Evolutionary conservation across 108 stramenopile species (phyloP), one percentile per base, ranked within the genome.

Genomic region (Thalassiosira profunda): DNA sequence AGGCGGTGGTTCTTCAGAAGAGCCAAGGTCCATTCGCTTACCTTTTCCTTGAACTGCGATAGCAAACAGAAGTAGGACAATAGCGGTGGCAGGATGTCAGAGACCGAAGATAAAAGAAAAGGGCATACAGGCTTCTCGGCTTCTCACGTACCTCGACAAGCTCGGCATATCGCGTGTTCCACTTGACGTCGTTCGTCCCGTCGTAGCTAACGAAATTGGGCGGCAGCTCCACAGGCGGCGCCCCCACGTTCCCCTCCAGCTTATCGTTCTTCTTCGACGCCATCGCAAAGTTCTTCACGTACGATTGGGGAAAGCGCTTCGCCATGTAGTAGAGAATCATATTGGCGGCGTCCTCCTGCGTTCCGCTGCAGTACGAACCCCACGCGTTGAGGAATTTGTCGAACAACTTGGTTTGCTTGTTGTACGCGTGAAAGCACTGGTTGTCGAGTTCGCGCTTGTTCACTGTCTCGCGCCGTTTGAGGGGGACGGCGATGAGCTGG

Each of bases 131-230:
- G 24, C 1, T 7, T 45, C 3, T 52, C 30, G 10, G 33, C 51
- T 52, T 30, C n/a, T n/a, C 15, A 49, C 48, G 25, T 2, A 49
- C 38, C 60, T 46, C 20, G 60, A 61, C 1, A 26, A 61, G 60
- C 26, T 61, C 42, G n/a, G 41, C 42, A 11, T 61, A 61, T 3
- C 33, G 44, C 0, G 42, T 28, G 33, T 61, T 61, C 60, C 60
- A 61, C 42, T 45, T 61, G 42, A 61, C 33, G 47, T 61, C 60
- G 20, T 61, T 45, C 12, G 43, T 61, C 9, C 45, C 60, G 35
- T 61, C 60, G 33, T 61, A 45, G 7, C 24, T 45, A 2, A 61
- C 60, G 24, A 61, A 61, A 18, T 61, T 26, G 1, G 42, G 60
- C 44, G 60, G 60, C 28, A 61, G 11, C n/a, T 44, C 60, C 6